A percentile compares a stretch with the other conserved stretches of the same genome.
These are phyloP conservation scores for Blepharisma undulans DNA, from an alignment of 169 alveolate species.

Conservation along the genomic window DNA sequence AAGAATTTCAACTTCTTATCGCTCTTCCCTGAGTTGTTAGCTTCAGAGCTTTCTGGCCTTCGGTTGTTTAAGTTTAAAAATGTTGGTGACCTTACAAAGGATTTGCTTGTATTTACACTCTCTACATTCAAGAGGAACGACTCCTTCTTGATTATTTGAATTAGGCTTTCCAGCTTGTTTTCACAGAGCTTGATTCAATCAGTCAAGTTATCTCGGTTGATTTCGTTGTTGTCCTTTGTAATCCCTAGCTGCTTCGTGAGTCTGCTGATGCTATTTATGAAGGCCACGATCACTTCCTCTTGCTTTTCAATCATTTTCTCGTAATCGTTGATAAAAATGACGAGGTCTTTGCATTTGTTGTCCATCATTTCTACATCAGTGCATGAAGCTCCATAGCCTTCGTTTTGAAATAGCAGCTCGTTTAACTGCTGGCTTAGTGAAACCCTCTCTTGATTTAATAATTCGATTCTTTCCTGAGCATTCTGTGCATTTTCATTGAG, in stretches of 20 bases:
- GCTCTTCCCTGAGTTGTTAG: neutral
- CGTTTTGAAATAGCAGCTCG: neutral
- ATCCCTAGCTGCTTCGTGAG: neutral
- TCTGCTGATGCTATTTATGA: neutral
- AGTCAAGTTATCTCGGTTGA: neutral
- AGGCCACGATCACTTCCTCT: neutral
- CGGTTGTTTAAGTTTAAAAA: neutral
- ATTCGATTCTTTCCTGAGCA: neutral
- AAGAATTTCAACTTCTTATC: neutral
- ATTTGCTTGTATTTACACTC: neutral
- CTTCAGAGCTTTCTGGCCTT: neutral
- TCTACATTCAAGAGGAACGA: neutral
- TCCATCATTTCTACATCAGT: neutral
- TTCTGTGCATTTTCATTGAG: neutral
- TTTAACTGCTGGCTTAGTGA: neutral
- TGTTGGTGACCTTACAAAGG: neutral
- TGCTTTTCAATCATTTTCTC: neutral
- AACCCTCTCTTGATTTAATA: neutral
- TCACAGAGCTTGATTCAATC: neutral
- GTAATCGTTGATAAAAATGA: neutral
- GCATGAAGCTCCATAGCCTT: neutral
- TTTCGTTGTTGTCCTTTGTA: neutral
- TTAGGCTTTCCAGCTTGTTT: conserved; percentile 8
- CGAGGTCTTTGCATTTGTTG: neutral
- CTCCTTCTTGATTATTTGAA: neutral